Evolutionary conservation across 148 eudicot genomes (phyloP).

Genomic region (Fagopyrum tataricum): DNA sequence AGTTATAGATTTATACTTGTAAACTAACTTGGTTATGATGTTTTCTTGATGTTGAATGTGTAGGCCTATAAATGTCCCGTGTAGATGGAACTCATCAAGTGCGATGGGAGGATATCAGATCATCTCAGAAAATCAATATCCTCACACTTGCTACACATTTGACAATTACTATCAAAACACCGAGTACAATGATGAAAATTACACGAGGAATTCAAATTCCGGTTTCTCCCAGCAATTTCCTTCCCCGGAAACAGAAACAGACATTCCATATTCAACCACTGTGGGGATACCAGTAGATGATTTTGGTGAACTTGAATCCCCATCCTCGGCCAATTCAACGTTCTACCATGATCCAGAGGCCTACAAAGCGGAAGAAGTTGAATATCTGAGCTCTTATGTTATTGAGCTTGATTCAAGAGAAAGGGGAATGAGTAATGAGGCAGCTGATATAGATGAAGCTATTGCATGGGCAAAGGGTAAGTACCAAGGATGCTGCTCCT

Average conservation of each 20-base stretch:
- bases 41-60: background rate
- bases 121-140: constrained; percentile 22
- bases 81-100: constrained; percentile 44
- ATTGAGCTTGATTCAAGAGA: background rate
- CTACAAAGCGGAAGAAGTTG: background rate
- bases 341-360: background rate
- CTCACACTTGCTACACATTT: background rate
- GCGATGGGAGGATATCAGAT: constrained; percentile 8
- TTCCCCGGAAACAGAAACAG: constrained; percentile 47
- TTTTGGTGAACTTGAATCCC: constrained; percentile 31
- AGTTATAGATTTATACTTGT: too few species aligned
- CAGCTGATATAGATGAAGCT: constrained; percentile 11
- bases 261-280: constrained; percentile 22
- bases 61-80: constrained; percentile 51
- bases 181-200: constrained; percentile 17
- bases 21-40: background rate
- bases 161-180: constrained; percentile 17
- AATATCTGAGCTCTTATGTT: background rate
- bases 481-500: constrained; percentile 1
- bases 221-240: constrained; percentile 26
- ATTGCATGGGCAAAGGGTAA: background rate
- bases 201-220: constrained; percentile 24
- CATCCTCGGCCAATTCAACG: constrained; percentile 25
- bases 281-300: constrained; percentile 30
- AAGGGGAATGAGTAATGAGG: constrained; percentile 6